phyloP scores from a whole-genome alignment of 2,329 filamentous ascomycete genomes.

The Rhynchosporium graminicola region DNA sequence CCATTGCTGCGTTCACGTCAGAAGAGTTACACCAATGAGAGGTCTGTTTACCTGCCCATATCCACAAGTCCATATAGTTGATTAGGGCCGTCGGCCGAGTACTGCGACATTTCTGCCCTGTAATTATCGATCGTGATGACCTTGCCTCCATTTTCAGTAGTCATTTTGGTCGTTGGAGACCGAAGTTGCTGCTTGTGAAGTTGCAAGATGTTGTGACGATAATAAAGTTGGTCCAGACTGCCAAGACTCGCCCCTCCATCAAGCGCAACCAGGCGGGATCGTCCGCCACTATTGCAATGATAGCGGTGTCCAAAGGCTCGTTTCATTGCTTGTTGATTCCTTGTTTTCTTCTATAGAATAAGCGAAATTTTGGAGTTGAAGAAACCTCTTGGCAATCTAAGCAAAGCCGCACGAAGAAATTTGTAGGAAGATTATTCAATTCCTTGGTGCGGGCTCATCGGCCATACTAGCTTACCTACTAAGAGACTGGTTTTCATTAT shows the following conservation, averaged over 20 bases:
- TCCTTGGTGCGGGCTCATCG: too few species aligned
- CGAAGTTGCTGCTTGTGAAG: not conserved
- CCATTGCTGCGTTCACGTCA: slow-evolving; percentile 65
- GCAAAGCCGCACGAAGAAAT: too few species aligned
- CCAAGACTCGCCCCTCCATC: slow-evolving; percentile 11
- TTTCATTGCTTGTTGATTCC: not conserved
- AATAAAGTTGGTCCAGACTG: not conserved
- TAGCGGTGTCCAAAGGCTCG: not conserved
- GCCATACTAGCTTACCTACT: too few species aligned
- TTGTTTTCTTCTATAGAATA: not conserved
- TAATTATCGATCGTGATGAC: slow-evolving; percentile 40
- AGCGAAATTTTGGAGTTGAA: too few species aligned
- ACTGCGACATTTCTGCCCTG: slow-evolving; percentile 32
- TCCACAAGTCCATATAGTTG: slow-evolving; percentile 40
- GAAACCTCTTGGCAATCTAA: too few species aligned
- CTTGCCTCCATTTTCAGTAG: slow-evolving; percentile 25
- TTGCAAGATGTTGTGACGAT: not conserved
- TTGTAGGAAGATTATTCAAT: too few species aligned
- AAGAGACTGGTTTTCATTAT: too few species aligned
- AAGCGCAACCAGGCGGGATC: slow-evolving; percentile 9
- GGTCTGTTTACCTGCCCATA: slow-evolving; percentile 40
- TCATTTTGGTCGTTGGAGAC: slow-evolving; percentile 22
- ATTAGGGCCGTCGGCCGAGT: slow-evolving; percentile 24
- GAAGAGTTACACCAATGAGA: not conserved
- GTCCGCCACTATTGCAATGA: not conserved